These are phyloP conservation scores for Kluyveromyces siamensis DNA, from an alignment of 805 yeast species.

Conservation along the genomic window DNA sequence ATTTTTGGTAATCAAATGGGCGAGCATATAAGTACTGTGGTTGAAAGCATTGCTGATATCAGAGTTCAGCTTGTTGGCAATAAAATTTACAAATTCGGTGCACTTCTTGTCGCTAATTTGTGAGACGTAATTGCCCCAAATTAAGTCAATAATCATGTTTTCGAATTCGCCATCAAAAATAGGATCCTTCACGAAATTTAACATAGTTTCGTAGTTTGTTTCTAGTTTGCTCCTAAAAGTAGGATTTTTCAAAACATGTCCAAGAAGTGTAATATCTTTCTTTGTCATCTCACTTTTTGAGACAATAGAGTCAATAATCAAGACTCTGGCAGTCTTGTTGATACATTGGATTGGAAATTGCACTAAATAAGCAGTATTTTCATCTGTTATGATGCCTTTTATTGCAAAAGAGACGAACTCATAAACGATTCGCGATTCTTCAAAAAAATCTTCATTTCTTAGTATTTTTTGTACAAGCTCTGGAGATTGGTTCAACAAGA, in stretches of 20 bases:
- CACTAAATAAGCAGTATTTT: slow-evolving; percentile 5
- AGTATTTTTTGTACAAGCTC: slow-evolving; percentile 21
- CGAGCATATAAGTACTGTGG: not conserved
- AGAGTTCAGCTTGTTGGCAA: not conserved
- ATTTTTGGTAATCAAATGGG: not conserved
- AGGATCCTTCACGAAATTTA: slow-evolving; percentile 6
- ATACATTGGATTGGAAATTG: slow-evolving; percentile 44
- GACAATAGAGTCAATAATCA: slow-evolving; percentile 19
- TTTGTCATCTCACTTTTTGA: slow-evolving; percentile 3
- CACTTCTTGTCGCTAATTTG: slow-evolving; percentile 30
- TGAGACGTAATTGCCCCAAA: slow-evolving; percentile 35
- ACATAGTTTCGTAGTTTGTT: slow-evolving; percentile 25
- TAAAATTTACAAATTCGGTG: slow-evolving; percentile 7
- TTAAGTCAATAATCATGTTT: slow-evolving; percentile 24
- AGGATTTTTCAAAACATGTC: slow-evolving; percentile 39
- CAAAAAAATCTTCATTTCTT: slow-evolving; percentile 36
- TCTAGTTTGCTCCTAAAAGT: slow-evolving; percentile 48
- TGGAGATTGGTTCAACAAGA: slow-evolving; percentile 19
- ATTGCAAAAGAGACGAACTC: slow-evolving; percentile 20
- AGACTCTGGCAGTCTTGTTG: slow-evolving; percentile 28
- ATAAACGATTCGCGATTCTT: slow-evolving; percentile 35
- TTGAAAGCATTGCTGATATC: not conserved
- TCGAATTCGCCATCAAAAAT: slow-evolving; percentile 9
- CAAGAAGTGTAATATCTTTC: slow-evolving; percentile 20
- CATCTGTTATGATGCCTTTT: slow-evolving; percentile 4